phyloP scores from a whole-genome alignment of 805 yeast species.

The Kodamaea laetipori region DNA sequence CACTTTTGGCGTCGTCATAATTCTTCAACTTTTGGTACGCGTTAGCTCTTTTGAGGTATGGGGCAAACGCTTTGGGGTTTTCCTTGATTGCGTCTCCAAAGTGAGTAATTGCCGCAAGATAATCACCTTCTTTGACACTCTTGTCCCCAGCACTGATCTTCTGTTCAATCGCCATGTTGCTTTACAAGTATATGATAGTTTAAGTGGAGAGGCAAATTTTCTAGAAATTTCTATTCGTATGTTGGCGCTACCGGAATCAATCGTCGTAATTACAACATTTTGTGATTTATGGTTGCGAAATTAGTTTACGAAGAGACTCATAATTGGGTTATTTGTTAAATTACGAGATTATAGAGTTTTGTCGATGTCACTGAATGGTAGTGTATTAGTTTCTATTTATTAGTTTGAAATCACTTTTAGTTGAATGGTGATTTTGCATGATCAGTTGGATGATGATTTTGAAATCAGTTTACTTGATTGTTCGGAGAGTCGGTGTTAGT shows the following conservation, averaged over 20 bases:
- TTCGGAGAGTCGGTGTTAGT: too few relatives aligned
- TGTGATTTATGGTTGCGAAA: slow-evolving; percentile 4
- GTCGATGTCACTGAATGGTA: too few relatives aligned
- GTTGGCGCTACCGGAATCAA: slow-evolving; percentile 2
- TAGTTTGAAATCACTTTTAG: too few relatives aligned
- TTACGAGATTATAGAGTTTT: too few relatives aligned
- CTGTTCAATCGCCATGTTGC: slow-evolving; percentile 40
- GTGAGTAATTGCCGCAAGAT: slow-evolving; percentile 44
- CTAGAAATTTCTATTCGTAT: slow-evolving; percentile 3
- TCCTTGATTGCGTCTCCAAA: slow-evolving; percentile 44
- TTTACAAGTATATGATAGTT: not conserved
- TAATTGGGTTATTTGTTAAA: too few relatives aligned
- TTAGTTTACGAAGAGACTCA: too few relatives aligned
- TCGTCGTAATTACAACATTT: too few relatives aligned
- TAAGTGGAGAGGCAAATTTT: not conserved
- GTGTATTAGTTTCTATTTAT: too few relatives aligned
- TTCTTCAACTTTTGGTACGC: slow-evolving; percentile 49
- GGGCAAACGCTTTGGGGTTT: slow-evolving; percentile 47
- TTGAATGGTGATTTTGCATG: too few relatives aligned
- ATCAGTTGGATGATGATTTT: too few relatives aligned
- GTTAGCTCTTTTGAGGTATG: slow-evolving; percentile 51
- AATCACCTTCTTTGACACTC: slow-evolving; percentile 35
- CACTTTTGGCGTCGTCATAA: slow-evolving; percentile 50
- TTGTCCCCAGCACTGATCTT: slow-evolving; percentile 38
- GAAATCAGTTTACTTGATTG: too few relatives aligned